phyloP scores from a whole-genome alignment of 2,329 filamentous ascomycete species.

The Elsinoe necatrix region DNA sequence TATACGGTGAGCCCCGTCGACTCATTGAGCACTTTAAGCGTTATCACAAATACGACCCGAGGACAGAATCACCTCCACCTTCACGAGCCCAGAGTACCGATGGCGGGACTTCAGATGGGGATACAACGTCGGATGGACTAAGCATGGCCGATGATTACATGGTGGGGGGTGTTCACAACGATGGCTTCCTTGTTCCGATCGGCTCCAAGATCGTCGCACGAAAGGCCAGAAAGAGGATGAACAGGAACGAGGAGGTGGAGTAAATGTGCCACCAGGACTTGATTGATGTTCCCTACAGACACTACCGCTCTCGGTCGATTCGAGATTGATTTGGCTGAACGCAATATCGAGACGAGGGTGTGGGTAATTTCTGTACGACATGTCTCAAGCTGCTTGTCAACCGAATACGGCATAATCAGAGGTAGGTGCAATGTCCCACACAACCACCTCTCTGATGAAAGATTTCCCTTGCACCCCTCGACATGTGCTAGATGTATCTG shows the following conservation, averaged over 20 bases:
- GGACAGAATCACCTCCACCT: slow-evolving; percentile 17
- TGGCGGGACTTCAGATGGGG: neutral
- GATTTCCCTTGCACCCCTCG: neutral
- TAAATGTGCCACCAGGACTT: too few species aligned
- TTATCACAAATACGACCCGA: slow-evolving; percentile 38
- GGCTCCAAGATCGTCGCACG: slow-evolving; percentile 7
- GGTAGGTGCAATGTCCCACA: neutral
- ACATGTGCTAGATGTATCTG: neutral
- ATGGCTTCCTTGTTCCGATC: slow-evolving; percentile 51
- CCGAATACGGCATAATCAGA: neutral
- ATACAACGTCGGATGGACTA: neutral
- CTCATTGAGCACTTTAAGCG: slow-evolving; percentile 39
- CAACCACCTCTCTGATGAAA: neutral
- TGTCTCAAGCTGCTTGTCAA: too few species aligned
- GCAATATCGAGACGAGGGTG: too few species aligned
- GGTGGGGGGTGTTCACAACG: slow-evolving; percentile 56
- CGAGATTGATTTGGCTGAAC: too few species aligned
- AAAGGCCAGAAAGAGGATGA: slow-evolving; percentile 4
- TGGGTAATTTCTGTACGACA: too few species aligned
- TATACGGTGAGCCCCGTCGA: slow-evolving; percentile 27
- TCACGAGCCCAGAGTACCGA: neutral
- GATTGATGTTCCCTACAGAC: too few species aligned
- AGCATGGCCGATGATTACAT: slow-evolving; percentile 43
- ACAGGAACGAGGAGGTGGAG: neutral
- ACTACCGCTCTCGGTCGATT: too few species aligned